A percentile compares a stretch with the other conserved stretches of the same genome.
Evolutionary conservation across 1,284 basidiomycete species (phyloP).

Genomic region (Cryptococcus hybrid): DNA sequence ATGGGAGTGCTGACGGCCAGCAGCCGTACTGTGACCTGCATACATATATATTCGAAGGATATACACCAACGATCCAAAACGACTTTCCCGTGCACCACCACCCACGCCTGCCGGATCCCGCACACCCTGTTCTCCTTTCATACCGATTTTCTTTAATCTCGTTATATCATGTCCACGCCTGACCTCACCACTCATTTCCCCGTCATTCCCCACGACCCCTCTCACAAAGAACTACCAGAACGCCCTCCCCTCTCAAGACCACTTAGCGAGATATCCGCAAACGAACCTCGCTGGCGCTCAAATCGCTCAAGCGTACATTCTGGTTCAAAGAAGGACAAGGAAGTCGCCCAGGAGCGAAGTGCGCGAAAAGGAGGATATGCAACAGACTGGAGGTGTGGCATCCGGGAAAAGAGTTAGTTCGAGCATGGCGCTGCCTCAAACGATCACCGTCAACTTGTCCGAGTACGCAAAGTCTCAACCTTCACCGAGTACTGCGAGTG

Average conservation of each 20-base stretch:
- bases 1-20: not conserved
- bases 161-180: not conserved
- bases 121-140: not conserved
- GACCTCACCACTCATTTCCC: not conserved
- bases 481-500: too few species aligned
- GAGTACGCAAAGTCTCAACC: conserved; percentile 27
- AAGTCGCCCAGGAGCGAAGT: conserved; percentile 29
- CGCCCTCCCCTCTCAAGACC: conserved; percentile 17
- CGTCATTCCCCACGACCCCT: not conserved
- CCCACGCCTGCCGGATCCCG: not conserved
- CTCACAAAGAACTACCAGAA: not conserved
- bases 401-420: conserved; percentile 15
- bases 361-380: conserved; percentile 18
- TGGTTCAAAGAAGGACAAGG: not conserved
- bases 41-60: not conserved
- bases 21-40: not conserved
- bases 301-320: conserved; percentile 20
- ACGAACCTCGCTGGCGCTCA: conserved; percentile 18
- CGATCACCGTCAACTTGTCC: conserved; percentile 43
- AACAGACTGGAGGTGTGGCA: not conserved
- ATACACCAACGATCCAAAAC: too few species aligned
- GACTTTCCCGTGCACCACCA: too few species aligned
- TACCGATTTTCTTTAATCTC: not conserved
- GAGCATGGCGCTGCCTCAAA: conserved; percentile 17
- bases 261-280: conserved; percentile 34